phyloP scores from a whole-genome alignment of 495 filamentous ascomycete species.

The Pseudevernia furfuracea region DNA sequence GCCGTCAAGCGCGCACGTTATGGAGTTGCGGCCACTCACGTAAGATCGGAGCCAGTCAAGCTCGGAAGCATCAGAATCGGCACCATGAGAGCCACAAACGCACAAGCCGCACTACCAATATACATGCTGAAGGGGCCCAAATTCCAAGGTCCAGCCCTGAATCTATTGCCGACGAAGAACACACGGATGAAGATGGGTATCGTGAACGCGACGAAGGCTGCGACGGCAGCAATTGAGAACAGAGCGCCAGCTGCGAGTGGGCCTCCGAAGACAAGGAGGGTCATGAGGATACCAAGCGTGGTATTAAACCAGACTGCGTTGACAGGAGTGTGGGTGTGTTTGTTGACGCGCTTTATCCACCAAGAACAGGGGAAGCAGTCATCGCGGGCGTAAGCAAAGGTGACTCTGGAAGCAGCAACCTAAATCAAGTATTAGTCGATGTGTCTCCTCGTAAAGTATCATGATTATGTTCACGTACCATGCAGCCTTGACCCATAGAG shows the following conservation, averaged over 20 bases:
- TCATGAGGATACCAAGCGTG: conserved; percentile 53
- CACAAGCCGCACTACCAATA: conserved; percentile 53
- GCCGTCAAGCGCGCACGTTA: conserved; percentile 2
- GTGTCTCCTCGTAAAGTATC: neutral
- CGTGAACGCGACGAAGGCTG: conserved; percentile 66
- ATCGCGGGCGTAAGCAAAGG: conserved; percentile 74
- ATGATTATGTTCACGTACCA: conserved; percentile 37
- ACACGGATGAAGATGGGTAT: conserved; percentile 68
- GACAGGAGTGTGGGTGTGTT: conserved; percentile 60
- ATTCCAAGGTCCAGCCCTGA: conserved; percentile 68
- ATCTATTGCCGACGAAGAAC: conserved; percentile 64
- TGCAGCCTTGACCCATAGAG: conserved; percentile 76
- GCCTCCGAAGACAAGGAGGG: conserved; percentile 64
- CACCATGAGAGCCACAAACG: conserved; percentile 64
- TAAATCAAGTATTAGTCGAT: neutral
- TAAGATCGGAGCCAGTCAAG: conserved; percentile 49
- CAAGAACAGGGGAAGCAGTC: conserved; percentile 64
- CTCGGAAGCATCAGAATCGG: conserved; percentile 68
- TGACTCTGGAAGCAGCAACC: conserved; percentile 66
- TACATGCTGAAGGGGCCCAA: conserved; percentile 54
- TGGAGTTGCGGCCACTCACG: conserved; percentile 28
- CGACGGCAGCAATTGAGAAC: conserved; percentile 70
- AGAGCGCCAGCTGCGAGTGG: conserved; percentile 59
- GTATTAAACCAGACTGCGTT: conserved; percentile 73
- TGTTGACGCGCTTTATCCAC: conserved; percentile 61